These are phyloP conservation scores for Truncatella angustata DNA, from an alignment of 2,329 filamentous ascomycete species.

Conservation along the genomic window DNA sequence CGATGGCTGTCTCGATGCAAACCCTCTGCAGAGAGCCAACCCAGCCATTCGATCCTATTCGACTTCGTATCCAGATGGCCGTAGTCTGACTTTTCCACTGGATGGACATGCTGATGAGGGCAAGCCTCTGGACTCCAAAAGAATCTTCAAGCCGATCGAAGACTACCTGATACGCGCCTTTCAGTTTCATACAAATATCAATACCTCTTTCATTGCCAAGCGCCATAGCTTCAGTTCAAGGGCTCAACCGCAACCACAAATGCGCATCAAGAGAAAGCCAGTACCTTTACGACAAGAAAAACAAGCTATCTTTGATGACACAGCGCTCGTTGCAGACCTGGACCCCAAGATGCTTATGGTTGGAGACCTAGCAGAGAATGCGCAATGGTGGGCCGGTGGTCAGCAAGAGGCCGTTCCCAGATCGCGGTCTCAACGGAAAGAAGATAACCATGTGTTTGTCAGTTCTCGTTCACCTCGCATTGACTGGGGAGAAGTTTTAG, in stretches of 20 bases:
- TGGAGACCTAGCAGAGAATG: slow-evolving; percentile 77
- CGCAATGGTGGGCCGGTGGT: slow-evolving; percentile 75
- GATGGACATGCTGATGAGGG: slow-evolving; percentile 5
- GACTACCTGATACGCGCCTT: slow-evolving; percentile 73
- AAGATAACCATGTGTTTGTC: slow-evolving; percentile 40
- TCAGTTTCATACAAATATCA: slow-evolving; percentile 68
- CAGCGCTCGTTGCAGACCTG: slow-evolving; percentile 56
- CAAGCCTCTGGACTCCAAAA: slow-evolving; percentile 41
- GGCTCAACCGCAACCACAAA: slow-evolving; percentile 14
- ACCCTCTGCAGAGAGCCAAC: slow-evolving; percentile 24
- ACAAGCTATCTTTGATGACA: slow-evolving; percentile 29
- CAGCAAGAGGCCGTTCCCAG: slow-evolving; percentile 37
- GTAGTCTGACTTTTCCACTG: slow-evolving; percentile 18
- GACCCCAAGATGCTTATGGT: slow-evolving; percentile 74
- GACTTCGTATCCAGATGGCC: slow-evolving; percentile 40
- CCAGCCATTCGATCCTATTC: slow-evolving; percentile 39
- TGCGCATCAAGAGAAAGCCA: slow-evolving; percentile 27
- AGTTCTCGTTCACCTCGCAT: slow-evolving; percentile 65
- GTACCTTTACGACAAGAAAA: slow-evolving; percentile 30
- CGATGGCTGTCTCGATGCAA: slow-evolving; percentile 34
- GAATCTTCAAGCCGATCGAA: slow-evolving; percentile 73
- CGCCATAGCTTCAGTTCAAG: slow-evolving; percentile 31
- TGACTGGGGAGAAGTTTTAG: slow-evolving; percentile 68
- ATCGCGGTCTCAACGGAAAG: slow-evolving; percentile 31
- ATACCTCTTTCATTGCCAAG: slow-evolving; percentile 67